A percentile compares a stretch with the other conserved stretches of the same genome.
Evolutionary conservation across 2,329 filamentous ascomycete species (phyloP).

Genomic region (Xylaria sp.): DNA sequence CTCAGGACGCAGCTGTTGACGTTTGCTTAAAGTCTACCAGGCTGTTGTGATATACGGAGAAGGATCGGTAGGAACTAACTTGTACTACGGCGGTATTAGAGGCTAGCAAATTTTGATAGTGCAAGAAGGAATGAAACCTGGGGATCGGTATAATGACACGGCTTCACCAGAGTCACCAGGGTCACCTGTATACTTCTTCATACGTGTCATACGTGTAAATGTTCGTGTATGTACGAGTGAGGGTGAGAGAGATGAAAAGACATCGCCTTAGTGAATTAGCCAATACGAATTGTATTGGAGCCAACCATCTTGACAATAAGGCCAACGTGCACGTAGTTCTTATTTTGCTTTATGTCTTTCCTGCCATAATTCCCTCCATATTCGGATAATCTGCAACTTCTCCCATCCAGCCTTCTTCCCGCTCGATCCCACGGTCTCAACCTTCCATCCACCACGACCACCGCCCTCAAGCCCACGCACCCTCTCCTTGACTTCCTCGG

Average conservation of each 20-base stretch:
- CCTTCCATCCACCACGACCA: slow-evolving; percentile 69
- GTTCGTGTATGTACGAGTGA: background rate
- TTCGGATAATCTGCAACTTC: slow-evolving; percentile 86
- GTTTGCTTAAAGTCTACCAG: slow-evolving; percentile 17
- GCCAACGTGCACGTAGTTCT: background rate
- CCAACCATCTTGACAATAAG: slow-evolving; percentile 5
- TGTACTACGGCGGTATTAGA: slow-evolving; percentile 48
- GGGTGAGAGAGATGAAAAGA: background rate
- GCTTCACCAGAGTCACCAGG: slow-evolving; percentile 35
- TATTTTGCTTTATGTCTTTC: slow-evolving; percentile 15
- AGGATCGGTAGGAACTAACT: slow-evolving; percentile 18
- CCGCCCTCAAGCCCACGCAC: slow-evolving; percentile 65
- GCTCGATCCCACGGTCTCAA: slow-evolving; percentile 81
- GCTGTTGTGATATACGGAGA: slow-evolving; percentile 30
- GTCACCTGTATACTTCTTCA: slow-evolving; percentile 17
- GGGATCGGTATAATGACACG: slow-evolving; percentile 43
- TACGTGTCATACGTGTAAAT: slow-evolving; percentile 13
- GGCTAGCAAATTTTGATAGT: slow-evolving; percentile 39
- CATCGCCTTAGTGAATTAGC: background rate
- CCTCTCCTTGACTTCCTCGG: slow-evolving; percentile 74
- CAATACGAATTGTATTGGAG: slow-evolving; percentile 18
- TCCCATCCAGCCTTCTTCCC: slow-evolving; percentile 95
- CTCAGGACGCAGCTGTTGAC: slow-evolving; percentile 5
- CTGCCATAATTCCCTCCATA: slow-evolving; percentile 70
- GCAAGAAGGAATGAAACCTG: slow-evolving; percentile 38